Base-by-base conservation (phyloP, 176 grass and related monocot species). In the Hordeum marinum region DNA sequence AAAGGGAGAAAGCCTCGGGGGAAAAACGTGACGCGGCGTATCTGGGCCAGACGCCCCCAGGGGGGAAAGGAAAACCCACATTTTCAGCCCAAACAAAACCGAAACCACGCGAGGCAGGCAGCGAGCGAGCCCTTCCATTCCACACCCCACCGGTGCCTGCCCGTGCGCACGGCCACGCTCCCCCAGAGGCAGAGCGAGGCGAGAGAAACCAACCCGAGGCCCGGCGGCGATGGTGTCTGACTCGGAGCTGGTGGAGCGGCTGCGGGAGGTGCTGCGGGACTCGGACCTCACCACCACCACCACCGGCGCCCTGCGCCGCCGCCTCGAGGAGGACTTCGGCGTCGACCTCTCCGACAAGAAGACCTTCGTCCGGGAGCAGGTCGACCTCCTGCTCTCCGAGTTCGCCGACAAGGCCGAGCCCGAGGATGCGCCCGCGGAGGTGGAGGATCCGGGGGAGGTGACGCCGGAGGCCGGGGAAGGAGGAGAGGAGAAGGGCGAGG, bases 221-320 rank as follows among this genome's bases (percentile, higher is more conserved):
- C 84, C 54, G 52, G 85, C 85, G 81, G 89, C 85, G 89, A 99
- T 96, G 97, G 90, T 92, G 91, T 92, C 90, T 86, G 97, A 99
- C 67, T 85, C 80, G 90, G 97, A 96, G 88, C 90, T 99, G 67
- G 90, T 82, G 88, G 79, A 81, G 86, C 90, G 92, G 83, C 94
- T 99, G 55, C 83, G 89, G 88, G 94, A 94, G 81, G 89, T 99
- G 80, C 90, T 99, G 75, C 91, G 90, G 50, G 43, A 72, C 41
- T 94, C 97, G 76, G 97, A 99, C 97, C 91, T 99, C 75, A 88
- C 80, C 88, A 99, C 93, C 41, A 99, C 94, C 64, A 96, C 92
- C 79, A 96, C 88, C 25, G 52, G 91, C 76, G 54, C 87, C 61
- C 84, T 99, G 71, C 93, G 97, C 83, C 97, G 97, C 34, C 83